A percentile compares a stretch with the other conserved stretches of the same genome.
Conservation (phyloP, 768 basidiomycete genomes). For the Mycena sanguinolenta region DNA sequence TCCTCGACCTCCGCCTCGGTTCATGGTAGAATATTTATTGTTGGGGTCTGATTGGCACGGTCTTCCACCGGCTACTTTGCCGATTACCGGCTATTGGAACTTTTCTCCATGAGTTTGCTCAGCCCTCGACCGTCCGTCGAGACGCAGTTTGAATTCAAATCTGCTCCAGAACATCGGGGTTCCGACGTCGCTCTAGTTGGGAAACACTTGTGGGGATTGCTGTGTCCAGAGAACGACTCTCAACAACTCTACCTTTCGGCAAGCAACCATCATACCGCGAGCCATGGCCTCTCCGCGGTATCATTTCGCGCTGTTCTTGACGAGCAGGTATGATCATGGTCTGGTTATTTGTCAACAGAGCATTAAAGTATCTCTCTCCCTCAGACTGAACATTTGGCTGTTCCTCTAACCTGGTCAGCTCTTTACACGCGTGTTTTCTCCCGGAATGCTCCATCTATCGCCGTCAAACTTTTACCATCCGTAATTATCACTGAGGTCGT, state of each 20-base stretch:
- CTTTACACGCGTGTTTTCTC: slow-evolving; percentile 53
- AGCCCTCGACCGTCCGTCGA: slow-evolving; percentile 8
- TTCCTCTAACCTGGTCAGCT: slow-evolving; percentile 58
- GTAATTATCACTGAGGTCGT: slow-evolving; percentile 64
- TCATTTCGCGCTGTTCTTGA: slow-evolving; percentile 48
- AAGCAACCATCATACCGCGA: neutral
- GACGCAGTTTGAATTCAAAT: slow-evolving; percentile 10
- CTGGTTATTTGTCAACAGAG: neutral
- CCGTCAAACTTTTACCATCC: slow-evolving; percentile 46
- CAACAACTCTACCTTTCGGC: slow-evolving; percentile 28
- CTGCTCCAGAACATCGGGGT: slow-evolving; percentile 24
- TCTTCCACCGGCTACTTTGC: neutral
- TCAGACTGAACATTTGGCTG: slow-evolving; percentile 50
- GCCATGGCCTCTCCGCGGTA: slow-evolving; percentile 11
- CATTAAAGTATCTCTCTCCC: slow-evolving; percentile 21
- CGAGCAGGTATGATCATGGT: slow-evolving; percentile 52
- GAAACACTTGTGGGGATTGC: slow-evolving; percentile 8
- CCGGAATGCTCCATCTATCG: slow-evolving; percentile 28
- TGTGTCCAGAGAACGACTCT: slow-evolving; percentile 11
- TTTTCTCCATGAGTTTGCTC: slow-evolving; percentile 11
- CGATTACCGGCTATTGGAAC: neutral
- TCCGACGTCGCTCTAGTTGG: slow-evolving; percentile 24
- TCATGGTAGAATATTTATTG: slow-evolving; percentile 51
- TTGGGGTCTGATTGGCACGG: neutral
- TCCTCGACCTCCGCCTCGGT: slow-evolving; percentile 63